Base-by-base conservation (phyloP, 129 eudicot species). In the Apium graveolens region DNA sequence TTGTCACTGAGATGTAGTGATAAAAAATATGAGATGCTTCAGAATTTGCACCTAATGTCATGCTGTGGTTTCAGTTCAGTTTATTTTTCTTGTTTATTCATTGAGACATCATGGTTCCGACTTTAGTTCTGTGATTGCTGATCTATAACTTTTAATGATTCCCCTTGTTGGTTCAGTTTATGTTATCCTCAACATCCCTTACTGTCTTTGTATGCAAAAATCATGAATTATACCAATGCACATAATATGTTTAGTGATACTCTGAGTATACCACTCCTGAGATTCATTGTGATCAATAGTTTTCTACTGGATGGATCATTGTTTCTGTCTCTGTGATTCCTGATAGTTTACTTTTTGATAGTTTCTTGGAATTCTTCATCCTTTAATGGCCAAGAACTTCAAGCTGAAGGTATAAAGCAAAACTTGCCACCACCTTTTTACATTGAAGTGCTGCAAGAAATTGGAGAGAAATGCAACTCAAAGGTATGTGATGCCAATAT, bases 361-460 rank as follows among this genome's bases (percentile, higher is more conserved):
- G 92, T 76, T 46, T 37, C 68, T 77, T 86, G 87, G 11, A 81
- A 81, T 78, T 89, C 74, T 51, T 49, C 87, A 18, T 79, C 77
- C 41, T 77, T 51, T n/a, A 87, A 84, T 70, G 79, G 65, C 78
- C 86, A 81, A 84, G 90, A 84, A 79, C 73, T 76, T 75, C 84
- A 80, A 78, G 41, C 76, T 75, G 94, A 93, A 31, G 75, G 84
- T 76, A 91, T 86, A 62, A 90, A 83, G 73, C 24, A 76, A 72
- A 88, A 83, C 78, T 69, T 51, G 76, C 78, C 77, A 60, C 83
- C 89, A 75, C 78, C 89, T 45, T 84, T 89, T 78, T 89, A 83
- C 69, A 87, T 91, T 48, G 85, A 87, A 39, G 98, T 87, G 60
- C 89, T 93, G 78, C 97, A 91, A 70, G 97, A 93, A 87, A 93